Conservation (phyloP, 2,329 filamentous ascomycete genomes). For the Cladosporium sp. region DNA sequence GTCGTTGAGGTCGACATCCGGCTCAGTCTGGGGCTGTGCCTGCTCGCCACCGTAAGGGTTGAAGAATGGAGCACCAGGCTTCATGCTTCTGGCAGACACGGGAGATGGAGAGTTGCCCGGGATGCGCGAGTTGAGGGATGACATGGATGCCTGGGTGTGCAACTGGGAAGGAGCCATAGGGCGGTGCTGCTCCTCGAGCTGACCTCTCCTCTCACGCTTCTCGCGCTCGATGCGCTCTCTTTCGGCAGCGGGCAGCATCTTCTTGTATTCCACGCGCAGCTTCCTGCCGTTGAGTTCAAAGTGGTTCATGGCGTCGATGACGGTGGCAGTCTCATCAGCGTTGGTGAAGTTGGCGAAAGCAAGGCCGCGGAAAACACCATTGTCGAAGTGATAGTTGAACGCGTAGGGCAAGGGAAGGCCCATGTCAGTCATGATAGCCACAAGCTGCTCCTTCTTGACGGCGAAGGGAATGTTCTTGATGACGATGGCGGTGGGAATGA, state of each 20-base stretch:
- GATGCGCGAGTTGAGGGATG: constrained; percentile 64
- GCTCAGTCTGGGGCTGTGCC: constrained; percentile 19
- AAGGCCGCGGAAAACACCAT: constrained; percentile 90
- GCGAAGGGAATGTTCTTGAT: constrained; percentile 99
- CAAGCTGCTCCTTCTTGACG: constrained; percentile 92
- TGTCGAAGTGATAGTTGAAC: constrained; percentile 99
- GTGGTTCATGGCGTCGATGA: constrained; percentile 93
- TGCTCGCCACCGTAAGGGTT: constrained; percentile 33
- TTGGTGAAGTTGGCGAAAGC: constrained; percentile 99
- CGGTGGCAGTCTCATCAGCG: constrained; percentile 84
- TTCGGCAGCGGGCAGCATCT: constrained; percentile 95
- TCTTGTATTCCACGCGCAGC: constrained; percentile 96
- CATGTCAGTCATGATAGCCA: constrained; percentile 90
- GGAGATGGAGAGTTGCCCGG: constrained; percentile 63
- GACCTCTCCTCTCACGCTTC: constrained; percentile 91
- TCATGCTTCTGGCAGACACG: constrained; percentile 54
- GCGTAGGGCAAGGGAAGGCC: constrained; percentile 92
- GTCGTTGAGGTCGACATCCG: constrained; percentile 87
- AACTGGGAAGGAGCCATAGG: constrained; percentile 61
- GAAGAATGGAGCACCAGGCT: constrained; percentile 29
- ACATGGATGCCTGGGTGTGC: constrained; percentile 81
- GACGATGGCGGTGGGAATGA: constrained; percentile 96
- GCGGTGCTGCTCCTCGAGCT: constrained; percentile 95
- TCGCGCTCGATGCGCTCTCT: constrained; percentile 94
- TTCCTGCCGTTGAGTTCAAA: constrained; percentile 94